Conservation (phyloP, 2,329 filamentous ascomycete species). For the Beauveria varroae region DNA sequence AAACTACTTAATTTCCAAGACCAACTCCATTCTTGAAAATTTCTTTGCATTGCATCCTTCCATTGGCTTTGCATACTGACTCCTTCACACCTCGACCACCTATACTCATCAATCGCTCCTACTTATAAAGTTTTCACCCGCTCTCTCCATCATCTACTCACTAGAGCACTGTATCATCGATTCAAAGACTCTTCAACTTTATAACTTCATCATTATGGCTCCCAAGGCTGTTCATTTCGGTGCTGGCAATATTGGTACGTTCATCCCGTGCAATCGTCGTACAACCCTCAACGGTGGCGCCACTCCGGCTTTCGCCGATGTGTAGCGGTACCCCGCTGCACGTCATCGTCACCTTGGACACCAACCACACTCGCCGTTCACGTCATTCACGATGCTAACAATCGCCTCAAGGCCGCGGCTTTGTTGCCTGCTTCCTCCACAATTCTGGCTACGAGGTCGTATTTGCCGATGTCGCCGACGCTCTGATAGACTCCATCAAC, state of each 20-base stretch:
- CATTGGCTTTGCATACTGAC: constrained; percentile 1
- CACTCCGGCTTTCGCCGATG: constrained; percentile 2
- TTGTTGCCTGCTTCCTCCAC: constrained; percentile 87
- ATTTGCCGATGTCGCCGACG: constrained; percentile 89
- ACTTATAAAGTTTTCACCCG: not conserved
- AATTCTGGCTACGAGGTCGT: constrained; percentile 93
- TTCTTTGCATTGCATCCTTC: constrained; percentile 1
- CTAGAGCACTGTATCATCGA: not conserved
- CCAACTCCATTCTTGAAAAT: not conserved
- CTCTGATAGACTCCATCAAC: constrained; percentile 74
- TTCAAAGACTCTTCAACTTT: constrained; percentile 6
- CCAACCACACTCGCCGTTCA: not conserved
- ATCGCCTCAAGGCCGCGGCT: constrained; percentile 52
- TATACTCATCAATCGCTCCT: no score
- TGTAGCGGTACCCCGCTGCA: not conserved
- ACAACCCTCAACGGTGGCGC: not conserved
- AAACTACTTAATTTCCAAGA: not conserved
- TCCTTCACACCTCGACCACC: not conserved
- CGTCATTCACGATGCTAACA: not conserved
- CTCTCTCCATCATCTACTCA: not conserved
- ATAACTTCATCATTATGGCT: constrained; percentile 30
- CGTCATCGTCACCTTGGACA: not conserved
- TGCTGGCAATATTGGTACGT: constrained; percentile 71
- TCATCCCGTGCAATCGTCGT: not conserved
- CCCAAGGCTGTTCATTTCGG: constrained; percentile 75